Conservation (phyloP, 2,329 filamentous ascomycete species). For the Aspergillus vadensis region DNA sequence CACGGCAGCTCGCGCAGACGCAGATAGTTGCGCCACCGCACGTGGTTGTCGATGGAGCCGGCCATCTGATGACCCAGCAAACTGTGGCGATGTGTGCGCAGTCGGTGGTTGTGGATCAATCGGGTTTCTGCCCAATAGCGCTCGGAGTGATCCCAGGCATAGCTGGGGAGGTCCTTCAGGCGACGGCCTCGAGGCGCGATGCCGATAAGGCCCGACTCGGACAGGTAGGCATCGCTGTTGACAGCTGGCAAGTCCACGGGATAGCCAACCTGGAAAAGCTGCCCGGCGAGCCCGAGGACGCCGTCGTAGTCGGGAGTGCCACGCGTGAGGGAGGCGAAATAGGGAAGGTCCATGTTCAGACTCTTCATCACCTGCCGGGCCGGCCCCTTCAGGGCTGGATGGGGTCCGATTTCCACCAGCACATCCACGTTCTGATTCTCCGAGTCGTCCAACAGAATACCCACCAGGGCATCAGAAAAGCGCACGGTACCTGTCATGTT, state of each 20-base stretch:
- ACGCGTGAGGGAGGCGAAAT: conserved; percentile 3
- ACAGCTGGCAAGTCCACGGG: neutral
- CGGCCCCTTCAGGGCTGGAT: conserved; percentile 28
- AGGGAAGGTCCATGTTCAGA: conserved; percentile 1
- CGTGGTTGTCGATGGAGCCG: neutral
- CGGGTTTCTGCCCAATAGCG: conserved; percentile 7
- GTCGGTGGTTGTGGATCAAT: neutral
- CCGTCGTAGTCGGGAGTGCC: neutral
- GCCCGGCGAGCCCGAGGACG: conserved; percentile 1
- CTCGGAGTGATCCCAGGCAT: conserved; percentile 9
- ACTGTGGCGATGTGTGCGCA: neutral
- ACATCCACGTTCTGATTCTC: conserved; percentile 2
- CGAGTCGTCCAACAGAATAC: neutral
- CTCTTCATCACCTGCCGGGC: conserved; percentile 5
- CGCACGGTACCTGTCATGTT: conserved; percentile 14
- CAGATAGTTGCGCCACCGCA: conserved; percentile 6
- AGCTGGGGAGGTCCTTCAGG: conserved; percentile 6
- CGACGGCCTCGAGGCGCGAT: neutral
- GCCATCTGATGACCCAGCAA: neutral
- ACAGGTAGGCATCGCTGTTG: conserved; percentile 1
- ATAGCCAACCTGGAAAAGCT: conserved; percentile 1
- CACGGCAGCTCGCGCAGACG: conserved; percentile 8
- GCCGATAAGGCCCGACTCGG: neutral
- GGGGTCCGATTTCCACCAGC: conserved; percentile 16
- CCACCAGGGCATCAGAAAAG: conserved; percentile 12